Conservation (phyloP, 2,329 filamentous ascomycete species). For the Colletotrichum sp. region DNA sequence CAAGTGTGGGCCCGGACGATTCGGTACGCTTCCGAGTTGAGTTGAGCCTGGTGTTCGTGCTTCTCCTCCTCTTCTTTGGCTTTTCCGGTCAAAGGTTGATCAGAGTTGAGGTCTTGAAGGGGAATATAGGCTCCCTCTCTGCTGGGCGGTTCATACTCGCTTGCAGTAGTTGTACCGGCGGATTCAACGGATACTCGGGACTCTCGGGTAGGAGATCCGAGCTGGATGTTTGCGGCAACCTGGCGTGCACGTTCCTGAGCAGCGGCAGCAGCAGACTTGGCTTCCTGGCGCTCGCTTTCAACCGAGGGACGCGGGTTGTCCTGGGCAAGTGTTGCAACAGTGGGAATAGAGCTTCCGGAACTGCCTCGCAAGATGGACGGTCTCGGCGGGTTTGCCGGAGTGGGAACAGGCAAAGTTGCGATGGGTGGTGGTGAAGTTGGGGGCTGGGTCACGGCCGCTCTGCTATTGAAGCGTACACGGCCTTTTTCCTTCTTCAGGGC, state of each 20-base stretch:
- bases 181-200: conserved; percentile 44
- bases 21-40: conserved; percentile 43
- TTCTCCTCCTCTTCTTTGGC: conserved; percentile 1
- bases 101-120: conserved; percentile 32
- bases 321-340: conserved; percentile 12
- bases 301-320: background rate
- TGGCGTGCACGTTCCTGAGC: conserved; percentile 48
- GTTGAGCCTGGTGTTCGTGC: conserved; percentile 28
- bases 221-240: conserved; percentile 44
- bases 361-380: conserved; percentile 47
- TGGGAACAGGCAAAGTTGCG: background rate
- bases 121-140: conserved; percentile 31
- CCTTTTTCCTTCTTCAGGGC: conserved; percentile 47
- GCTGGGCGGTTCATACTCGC: conserved; percentile 28
- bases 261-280: conserved; percentile 39
- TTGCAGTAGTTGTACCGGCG: conserved; percentile 30
- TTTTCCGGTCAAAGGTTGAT: background rate
- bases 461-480: conserved; percentile 54
- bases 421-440: conserved; percentile 21
- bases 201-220: conserved; percentile 37
- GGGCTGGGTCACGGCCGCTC: conserved; percentile 37
- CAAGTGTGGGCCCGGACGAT: conserved; percentile 48
- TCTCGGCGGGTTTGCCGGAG: background rate
- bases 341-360: conserved; percentile 43
- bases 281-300: conserved; percentile 26